Conservation (phyloP, 106 monocot genomes). For the Triglochin maritima region DNA sequence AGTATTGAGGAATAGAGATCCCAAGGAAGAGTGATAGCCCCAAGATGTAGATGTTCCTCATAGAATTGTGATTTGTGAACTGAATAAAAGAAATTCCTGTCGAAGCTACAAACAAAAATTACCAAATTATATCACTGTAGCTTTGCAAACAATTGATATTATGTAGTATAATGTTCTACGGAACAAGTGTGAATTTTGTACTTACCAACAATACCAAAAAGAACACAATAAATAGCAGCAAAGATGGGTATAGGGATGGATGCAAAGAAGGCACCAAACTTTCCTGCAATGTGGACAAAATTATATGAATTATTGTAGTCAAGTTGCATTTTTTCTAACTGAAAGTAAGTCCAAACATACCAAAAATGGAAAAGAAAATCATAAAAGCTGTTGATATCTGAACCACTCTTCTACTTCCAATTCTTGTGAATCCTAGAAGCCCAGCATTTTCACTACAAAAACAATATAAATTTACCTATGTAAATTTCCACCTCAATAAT, state of each 20-base stretch:
- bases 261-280: constrained; percentile 86
- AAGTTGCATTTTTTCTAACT: not conserved
- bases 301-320: not conserved
- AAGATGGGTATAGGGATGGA: constrained; percentile 86
- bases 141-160: too few relatives aligned
- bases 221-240: constrained; percentile 69
- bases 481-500: too few relatives aligned
- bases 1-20: constrained; percentile 80
- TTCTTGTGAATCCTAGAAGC: constrained; percentile 62
- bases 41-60: constrained; percentile 74
- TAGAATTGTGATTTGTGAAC: constrained; percentile 69
- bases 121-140: not conserved
- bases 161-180: too few relatives aligned
- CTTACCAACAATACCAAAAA: constrained; percentile 86
- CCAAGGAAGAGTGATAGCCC: constrained; percentile 84
- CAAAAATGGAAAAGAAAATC: constrained; percentile 89
- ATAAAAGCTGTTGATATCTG: constrained; percentile 82
- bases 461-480: not conserved
- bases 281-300: constrained; percentile 34
- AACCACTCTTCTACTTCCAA: constrained; percentile 70
- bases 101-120: constrained; percentile 36
- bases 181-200: not conserved
- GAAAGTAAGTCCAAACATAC: constrained; percentile 14
- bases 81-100: constrained; percentile 75
- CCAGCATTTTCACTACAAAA: constrained; percentile 68